Base-by-base conservation (phyloP, 441 rosid genomes). In the Capsella rubella region DNA sequence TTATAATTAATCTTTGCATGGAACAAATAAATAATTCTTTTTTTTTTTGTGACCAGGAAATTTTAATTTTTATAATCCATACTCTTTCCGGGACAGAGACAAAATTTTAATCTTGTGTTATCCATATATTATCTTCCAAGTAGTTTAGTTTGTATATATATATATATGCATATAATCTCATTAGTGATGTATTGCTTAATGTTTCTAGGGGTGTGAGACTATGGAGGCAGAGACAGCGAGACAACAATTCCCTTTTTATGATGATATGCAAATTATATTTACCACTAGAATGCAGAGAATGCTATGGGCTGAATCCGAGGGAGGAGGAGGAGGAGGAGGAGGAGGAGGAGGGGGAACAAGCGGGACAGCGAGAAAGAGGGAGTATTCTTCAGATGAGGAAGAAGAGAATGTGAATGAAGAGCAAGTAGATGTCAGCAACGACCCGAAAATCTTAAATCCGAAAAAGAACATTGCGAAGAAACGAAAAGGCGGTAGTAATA, bases 241-340 rank as follows among this genome's bases (percentile, higher is more conserved):
- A 73, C 96, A 92, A 54, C 97, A 95, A 49, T 95, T 95, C 65
- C 97, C 95, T 5, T 92, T 82, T 72, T 92, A 87, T 69, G 87
- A 78, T 16, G 96, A 92, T 82, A 69, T 95, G 81, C 93, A 92
- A 57, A 75, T 86, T 14, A 88, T 95, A 43, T 90, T 88, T 47
- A 40, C 87, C 0, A 45, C 63, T 5, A 86, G 99, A 76, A 88
- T 90, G 90, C 92, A 87, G 64, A 82, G 89, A 77, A 85, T 88
- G 83, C 16, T 90, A 57, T 86, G 98, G 97, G 85, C 83, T 0
- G 97, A 92, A 77, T 82, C 91, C 0, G 98, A 84, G 34, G 86
- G 83, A 57, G 80, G 85, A 27, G 79, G 61, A 56, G 76, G 71
- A 9, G 75, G 76, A 31, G 21, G 21, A 18, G 21, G 21, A 18